Percentiles rank a stretch among this genome's conserved stretches.
Evolutionary conservation across 2,329 filamentous ascomycete species (phyloP).

Genomic region (Colletotrichum godetiae): DNA sequence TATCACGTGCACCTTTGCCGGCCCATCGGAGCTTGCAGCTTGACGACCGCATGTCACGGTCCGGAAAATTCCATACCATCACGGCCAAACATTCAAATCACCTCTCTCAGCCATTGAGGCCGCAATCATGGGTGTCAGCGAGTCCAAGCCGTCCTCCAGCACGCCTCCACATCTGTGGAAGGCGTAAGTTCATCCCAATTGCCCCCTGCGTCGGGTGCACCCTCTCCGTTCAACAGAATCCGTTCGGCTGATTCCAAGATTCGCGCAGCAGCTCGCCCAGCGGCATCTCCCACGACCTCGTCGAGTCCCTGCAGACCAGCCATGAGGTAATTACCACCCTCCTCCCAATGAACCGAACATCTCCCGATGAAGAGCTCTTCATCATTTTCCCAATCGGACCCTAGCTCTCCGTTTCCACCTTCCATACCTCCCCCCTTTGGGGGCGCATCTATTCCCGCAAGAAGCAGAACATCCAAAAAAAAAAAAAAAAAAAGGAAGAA

Average conservation of each 20-base stretch:
- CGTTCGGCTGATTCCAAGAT: constrained; percentile 33
- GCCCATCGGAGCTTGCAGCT: constrained; percentile 37
- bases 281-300: constrained; percentile 80
- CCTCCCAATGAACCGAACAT: background rate
- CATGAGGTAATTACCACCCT: constrained; percentile 74
- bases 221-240: background rate
- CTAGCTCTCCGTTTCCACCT: background rate
- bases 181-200: constrained; percentile 55
- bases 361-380: background rate
- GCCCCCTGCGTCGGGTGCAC: background rate
- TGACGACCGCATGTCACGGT: constrained; percentile 29
- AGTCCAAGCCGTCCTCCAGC: constrained; percentile 63
- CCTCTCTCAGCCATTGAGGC: constrained; percentile 36
- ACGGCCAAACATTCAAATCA: constrained; percentile 35
- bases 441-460: constrained; percentile 3
- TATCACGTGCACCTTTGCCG: constrained; percentile 29
- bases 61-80: constrained; percentile 38
- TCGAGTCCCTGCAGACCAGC: constrained; percentile 85
- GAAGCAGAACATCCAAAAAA: background rate
- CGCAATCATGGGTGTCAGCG: constrained; percentile 66
- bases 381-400: background rate
- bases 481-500: too few species aligned
- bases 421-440: background rate
- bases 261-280: constrained; percentile 55
- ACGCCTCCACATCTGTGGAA: constrained; percentile 62